Percentiles rank a stretch among this genome's conserved stretches.
These are phyloP conservation scores for Potentilla sterilis DNA, from an alignment of 306 rosid species.

Conservation along the genomic window DNA sequence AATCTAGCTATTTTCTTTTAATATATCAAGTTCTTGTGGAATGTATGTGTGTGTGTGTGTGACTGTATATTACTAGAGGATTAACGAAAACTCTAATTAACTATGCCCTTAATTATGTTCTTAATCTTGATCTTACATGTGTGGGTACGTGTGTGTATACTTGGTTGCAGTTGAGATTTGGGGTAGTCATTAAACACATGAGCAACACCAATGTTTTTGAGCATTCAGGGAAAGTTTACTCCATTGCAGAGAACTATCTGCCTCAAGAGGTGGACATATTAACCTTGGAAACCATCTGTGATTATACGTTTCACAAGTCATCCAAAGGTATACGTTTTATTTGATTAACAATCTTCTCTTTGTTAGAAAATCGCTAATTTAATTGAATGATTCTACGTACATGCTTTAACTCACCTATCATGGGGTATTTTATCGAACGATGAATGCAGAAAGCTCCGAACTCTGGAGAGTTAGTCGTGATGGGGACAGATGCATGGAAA, in stretches of 20 bases:
- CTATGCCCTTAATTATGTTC: not conserved
- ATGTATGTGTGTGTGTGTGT: not conserved
- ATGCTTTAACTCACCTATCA: not conserved
- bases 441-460: constrained; percentile 51
- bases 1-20: not conserved
- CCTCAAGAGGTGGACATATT: constrained; percentile 69
- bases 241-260: constrained; percentile 49
- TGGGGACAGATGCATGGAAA: constrained; percentile 49
- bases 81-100: not conserved
- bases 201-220: constrained; percentile 72
- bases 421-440: no score
- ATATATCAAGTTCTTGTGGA: not conserved
- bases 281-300: constrained; percentile 34
- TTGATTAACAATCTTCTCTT: no score
- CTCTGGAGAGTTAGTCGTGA: constrained; percentile 52
- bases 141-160: not conserved
- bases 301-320: constrained; percentile 65
- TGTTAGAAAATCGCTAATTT: not conserved
- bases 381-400: not conserved
- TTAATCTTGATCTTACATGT: not conserved
- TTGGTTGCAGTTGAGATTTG: constrained; percentile 51
- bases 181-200: constrained; percentile 41
- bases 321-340: constrained; percentile 48
- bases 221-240: constrained; percentile 56
- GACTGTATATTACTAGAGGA: not conserved